These are phyloP conservation scores for Scorias spongiosa DNA, from an alignment of 2,329 filamentous ascomycete species.

Conservation along the genomic window DNA sequence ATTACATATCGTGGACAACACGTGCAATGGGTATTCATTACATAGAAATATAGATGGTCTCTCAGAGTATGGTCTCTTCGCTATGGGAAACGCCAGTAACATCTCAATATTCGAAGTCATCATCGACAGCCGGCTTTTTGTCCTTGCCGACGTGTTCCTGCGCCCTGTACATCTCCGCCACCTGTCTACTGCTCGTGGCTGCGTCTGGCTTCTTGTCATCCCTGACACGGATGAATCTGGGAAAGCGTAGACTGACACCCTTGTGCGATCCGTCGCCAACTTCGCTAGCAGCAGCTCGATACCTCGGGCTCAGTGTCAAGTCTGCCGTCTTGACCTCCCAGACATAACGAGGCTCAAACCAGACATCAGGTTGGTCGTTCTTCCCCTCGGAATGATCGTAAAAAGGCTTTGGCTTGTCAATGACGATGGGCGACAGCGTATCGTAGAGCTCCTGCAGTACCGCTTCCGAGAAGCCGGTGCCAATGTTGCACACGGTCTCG, in stretches of 20 bases:
- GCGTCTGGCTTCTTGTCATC: constrained; percentile 94
- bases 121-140: constrained; percentile 77
- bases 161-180: constrained; percentile 93
- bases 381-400: constrained; percentile 71
- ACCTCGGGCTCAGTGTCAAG: constrained; percentile 78
- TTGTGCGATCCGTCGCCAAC: constrained; percentile 44
- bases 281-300: constrained; percentile 78
- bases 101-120: constrained; percentile 86
- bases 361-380: constrained; percentile 94
- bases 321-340: constrained; percentile 98
- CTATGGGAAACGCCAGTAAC: no score
- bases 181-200: constrained; percentile 68
- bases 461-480: constrained; percentile 91
- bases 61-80: no score
- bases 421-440: constrained; percentile 59
- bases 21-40: no score
- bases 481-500: constrained; percentile 96
- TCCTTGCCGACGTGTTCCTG: constrained; percentile 82
- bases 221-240: constrained; percentile 75
- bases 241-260: constrained; percentile 81
- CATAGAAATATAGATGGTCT: no score
- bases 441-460: constrained; percentile 75
- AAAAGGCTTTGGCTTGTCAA: constrained; percentile 85
- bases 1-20: no score
- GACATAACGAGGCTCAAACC: constrained; percentile 88